Base-by-base conservation (phyloP, 768 basidiomycete species). In the Calvatia gigantea region DNA sequence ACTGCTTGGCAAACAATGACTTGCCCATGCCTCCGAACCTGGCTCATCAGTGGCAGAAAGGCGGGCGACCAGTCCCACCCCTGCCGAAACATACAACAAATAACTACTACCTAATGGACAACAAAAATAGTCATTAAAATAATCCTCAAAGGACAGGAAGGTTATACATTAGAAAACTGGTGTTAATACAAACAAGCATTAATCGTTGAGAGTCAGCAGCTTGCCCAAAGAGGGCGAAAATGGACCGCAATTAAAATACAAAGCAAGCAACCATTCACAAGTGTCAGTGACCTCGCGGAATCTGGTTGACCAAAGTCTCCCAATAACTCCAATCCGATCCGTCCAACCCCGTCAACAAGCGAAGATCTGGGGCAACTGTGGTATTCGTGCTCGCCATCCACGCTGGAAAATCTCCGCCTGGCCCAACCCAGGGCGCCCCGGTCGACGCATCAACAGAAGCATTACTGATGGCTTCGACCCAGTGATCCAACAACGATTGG, bases 401-500 rank as follows among this genome's bases (percentile, higher is more conserved):
- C 2, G 81, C 82, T 19, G 82, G 69, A 38, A 83, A 76, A 61
- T 87, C 86, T 29, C 75, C 74, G 12, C 80, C 79, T 6, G 80
- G 75, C 12, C 82, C 82, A 19, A 79, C 79, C 87, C 86, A 88
- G 6, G 84, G 78, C 58, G 73, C 75, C 27, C 76, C 75, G 19
- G 74, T 72, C 2, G 76, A 66, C 19, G 76, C 72, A 60, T 87
- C 84, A 2, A 82, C 61, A 2, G 80, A 77, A 9, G 84, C 79
- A 56, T 85, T 87, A 64, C 82, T 87, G 60, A 91, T 81, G n/a
- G 85, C 84, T 58, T 85, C 86, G 64, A 84, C 88, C 91, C 91
- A 93, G 58, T 91, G 87, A 67, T 94, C 90, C 44, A 94, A 73
- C 53, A 94, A 67, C 9, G 81, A 81, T 64, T 94, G 91, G 3